phyloP scores from a whole-genome alignment of 208 protist species.

The Angomonas ambiguus region DNA sequence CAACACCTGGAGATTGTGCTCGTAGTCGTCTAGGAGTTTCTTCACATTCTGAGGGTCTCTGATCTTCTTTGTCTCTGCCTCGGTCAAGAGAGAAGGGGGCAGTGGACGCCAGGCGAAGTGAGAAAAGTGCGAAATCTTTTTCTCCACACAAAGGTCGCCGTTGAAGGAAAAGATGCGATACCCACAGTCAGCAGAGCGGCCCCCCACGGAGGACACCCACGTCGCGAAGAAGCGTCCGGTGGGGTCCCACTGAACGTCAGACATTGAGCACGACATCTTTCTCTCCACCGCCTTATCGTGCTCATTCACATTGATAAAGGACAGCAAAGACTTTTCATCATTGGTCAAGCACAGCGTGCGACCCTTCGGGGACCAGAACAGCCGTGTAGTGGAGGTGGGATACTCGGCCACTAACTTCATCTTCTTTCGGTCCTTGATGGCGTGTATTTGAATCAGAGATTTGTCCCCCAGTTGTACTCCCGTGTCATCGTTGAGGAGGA shows the following conservation, averaged over 20 bases:
- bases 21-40: constrained; percentile 64
- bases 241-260: constrained; percentile 88
- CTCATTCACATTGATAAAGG: constrained; percentile 78
- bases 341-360: constrained; percentile 65
- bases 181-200: constrained; percentile 45
- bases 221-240: constrained; percentile 84
- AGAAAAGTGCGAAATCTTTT: constrained; percentile 59
- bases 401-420: constrained; percentile 66
- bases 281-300: constrained; percentile 58
- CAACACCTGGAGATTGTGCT: constrained; percentile 36
- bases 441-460: constrained; percentile 68
- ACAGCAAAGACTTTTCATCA: constrained; percentile 79
- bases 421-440: constrained; percentile 63
- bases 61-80: constrained; percentile 51
- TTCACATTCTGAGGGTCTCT: constrained; percentile 39
- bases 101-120: constrained; percentile 90
- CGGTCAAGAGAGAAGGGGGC: constrained; percentile 50
- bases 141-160: constrained; percentile 63
- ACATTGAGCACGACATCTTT: constrained; percentile 41
- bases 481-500: constrained; percentile 53
- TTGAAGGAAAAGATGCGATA: constrained; percentile 87
- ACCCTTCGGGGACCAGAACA: constrained; percentile 84
- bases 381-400: constrained; percentile 47
- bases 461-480: constrained; percentile 46
- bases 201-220: constrained; percentile 69